Conservation (phyloP, 1,139 yeast species). For the Kodamaea fungicola region DNA sequence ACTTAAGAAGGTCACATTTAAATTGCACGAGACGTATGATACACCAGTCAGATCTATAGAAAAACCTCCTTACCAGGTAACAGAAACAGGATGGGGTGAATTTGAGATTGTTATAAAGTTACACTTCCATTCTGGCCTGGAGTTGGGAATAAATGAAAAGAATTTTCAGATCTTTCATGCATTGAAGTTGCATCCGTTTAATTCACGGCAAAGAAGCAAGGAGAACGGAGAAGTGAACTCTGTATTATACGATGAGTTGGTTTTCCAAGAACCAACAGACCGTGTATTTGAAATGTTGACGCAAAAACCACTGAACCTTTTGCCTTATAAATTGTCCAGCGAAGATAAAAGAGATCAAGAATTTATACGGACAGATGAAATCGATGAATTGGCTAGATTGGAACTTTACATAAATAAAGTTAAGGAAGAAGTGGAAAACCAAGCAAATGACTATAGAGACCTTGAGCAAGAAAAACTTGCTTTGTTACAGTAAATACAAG, state of each 20-base stretch:
- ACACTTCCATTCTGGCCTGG: conserved; percentile 78
- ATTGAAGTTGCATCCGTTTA: conserved; percentile 86
- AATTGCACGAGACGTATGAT: conserved; percentile 90
- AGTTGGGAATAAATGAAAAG: conserved; percentile 67
- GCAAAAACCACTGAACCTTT: conserved; percentile 65
- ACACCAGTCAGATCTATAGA: conserved; percentile 83
- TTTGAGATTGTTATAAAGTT: conserved; percentile 88
- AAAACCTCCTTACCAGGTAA: conserved; percentile 87
- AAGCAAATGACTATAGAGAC: conserved; percentile 48
- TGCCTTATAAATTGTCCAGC: conserved; percentile 57
- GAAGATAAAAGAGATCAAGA: conserved; percentile 43
- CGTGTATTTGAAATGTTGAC: conserved; percentile 77
- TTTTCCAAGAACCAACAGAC: conserved; percentile 95
- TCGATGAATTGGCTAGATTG: conserved; percentile 74
- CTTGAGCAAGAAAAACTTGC: conserved; percentile 49
- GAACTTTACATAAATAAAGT: conserved; percentile 65
- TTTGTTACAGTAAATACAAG: conserved; percentile 26
- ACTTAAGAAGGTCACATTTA: conserved; percentile 88
- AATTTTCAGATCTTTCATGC: conserved; percentile 85
- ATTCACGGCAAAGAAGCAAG: conserved; percentile 39
- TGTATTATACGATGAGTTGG: conserved; percentile 82
- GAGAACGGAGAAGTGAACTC: conserved; percentile 56
- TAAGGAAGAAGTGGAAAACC: conserved; percentile 51
- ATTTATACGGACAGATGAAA: conserved; percentile 50
- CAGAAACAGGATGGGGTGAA: conserved; percentile 99